Evolutionary conservation across 441 rosid genomes (phyloP).

Genomic region (Mallotus japonicus): DNA sequence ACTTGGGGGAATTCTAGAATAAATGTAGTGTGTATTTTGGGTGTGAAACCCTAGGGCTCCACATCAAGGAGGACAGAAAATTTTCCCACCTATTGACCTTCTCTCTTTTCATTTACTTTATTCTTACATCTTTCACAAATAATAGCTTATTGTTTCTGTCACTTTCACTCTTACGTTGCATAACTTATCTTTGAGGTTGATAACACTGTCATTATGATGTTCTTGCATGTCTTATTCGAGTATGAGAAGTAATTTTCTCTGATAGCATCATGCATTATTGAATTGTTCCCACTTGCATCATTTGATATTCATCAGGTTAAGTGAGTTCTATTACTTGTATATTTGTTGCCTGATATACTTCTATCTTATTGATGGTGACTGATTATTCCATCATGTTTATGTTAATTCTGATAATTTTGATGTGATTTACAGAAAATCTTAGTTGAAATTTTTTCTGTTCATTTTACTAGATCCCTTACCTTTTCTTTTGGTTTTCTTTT

Average conservation of each 20-base stretch:
- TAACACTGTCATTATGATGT: not conserved
- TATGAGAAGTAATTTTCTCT: not conserved
- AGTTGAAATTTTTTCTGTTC: not conserved
- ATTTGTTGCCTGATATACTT: not conserved
- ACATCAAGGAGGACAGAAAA: not conserved
- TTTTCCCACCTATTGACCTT: not conserved
- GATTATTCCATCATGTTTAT: not conserved
- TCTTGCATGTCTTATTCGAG: not conserved
- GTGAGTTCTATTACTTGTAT: not conserved
- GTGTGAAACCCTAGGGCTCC: not conserved
- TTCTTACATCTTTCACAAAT: not conserved
- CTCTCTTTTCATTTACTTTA: not conserved
- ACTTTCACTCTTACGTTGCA: not conserved
- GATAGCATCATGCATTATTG: not conserved
- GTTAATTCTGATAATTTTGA: not conserved
- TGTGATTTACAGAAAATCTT: not conserved
- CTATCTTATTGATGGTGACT: not conserved
- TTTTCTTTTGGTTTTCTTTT: slow-evolving; percentile 11
- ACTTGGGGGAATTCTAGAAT: too few species aligned
- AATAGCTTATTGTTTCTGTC: not conserved
- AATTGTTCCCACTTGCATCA: not conserved
- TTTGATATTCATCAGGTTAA: not conserved
- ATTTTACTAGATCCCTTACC: not conserved
- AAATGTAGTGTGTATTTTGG: not conserved
- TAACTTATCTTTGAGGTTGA: not conserved